A percentile compares a stretch with the other conserved stretches of the same genome.
Evolutionary conservation across 345 rosid species (phyloP).

Genomic region (Populus simonii): DNA sequence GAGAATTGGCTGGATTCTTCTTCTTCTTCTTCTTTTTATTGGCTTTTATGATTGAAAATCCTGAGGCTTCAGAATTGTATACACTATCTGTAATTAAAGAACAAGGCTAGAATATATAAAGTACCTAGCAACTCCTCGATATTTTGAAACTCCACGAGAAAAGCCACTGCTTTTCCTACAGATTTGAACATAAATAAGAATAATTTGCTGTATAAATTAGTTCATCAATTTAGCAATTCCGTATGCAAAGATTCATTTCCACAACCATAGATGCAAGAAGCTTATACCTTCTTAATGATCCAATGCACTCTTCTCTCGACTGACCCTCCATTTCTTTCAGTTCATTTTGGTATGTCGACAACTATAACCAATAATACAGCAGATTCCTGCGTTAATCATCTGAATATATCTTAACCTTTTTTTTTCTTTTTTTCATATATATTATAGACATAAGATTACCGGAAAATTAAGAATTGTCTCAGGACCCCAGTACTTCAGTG

Average conservation of each 20-base stretch:
- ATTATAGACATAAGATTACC: constrained; percentile 27
- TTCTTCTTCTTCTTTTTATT: too few relatives aligned
- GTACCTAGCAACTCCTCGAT: constrained; percentile 97
- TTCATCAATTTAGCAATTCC: neutral
- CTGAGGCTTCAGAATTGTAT: too few relatives aligned
- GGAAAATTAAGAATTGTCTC: constrained; percentile 84
- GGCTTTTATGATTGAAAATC: too few relatives aligned
- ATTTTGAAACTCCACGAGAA: constrained; percentile 90
- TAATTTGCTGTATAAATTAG: neutral
- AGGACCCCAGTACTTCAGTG: constrained; percentile 88
- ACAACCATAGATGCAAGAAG: neutral
- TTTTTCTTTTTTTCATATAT: too few relatives aligned
- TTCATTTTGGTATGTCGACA: constrained; percentile 56
- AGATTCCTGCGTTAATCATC: neutral
- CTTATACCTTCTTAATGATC: constrained; percentile 74
- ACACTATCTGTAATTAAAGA: neutral
- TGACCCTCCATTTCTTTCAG: constrained; percentile 74
- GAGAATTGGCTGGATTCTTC: too few relatives aligned
- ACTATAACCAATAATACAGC: constrained; percentile 24
- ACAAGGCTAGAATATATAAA: neutral
- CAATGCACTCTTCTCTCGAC: constrained; percentile 81
- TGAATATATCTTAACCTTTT: neutral
- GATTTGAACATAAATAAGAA: neutral
- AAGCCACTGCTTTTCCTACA: constrained; percentile 89
- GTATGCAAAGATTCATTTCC: neutral